Conservation (phyloP, 805 yeast species). For the Kodamaea laetipori region DNA sequence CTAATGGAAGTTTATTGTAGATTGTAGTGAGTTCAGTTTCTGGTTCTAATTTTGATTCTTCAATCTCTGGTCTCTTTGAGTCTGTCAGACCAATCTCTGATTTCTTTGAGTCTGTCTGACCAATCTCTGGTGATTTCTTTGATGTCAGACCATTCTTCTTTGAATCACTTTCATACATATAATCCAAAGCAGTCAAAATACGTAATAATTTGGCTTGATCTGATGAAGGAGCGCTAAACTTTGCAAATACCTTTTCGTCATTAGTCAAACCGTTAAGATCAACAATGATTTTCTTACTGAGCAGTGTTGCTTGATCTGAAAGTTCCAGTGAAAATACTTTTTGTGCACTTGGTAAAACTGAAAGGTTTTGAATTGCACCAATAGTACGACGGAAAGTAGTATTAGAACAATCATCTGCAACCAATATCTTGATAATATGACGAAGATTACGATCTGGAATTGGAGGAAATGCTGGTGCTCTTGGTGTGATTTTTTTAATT, state of each 20-base stretch:
- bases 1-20: slow-evolving; percentile 70
- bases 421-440: slow-evolving; percentile 64
- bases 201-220: slow-evolving; percentile 88
- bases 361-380: slow-evolving; percentile 75
- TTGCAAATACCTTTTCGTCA: slow-evolving; percentile 46
- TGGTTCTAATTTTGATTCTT: slow-evolving; percentile 5
- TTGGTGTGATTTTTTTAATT: slow-evolving; percentile 2
- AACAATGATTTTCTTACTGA: slow-evolving; percentile 55
- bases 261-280: slow-evolving; percentile 56
- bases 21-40: slow-evolving; percentile 49
- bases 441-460: slow-evolving; percentile 65
- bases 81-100: slow-evolving; percentile 13
- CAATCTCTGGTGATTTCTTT: slow-evolving; percentile 10
- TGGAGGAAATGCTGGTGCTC: slow-evolving; percentile 37
- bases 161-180: slow-evolving; percentile 55
- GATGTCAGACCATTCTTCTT: slow-evolving; percentile 18
- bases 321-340: slow-evolving; percentile 67
- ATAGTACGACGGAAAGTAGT: slow-evolving; percentile 83
- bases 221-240: slow-evolving; percentile 77
- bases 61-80: slow-evolving; percentile 17
- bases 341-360: slow-evolving; percentile 61
- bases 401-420: slow-evolving; percentile 82
- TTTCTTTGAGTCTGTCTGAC: too few relatives aligned
- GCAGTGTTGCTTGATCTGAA: slow-evolving; percentile 59
- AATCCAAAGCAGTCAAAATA: slow-evolving; percentile 84